Evolutionary conservation across 305 asterid genomes (phyloP), one percentile per base, ranked within the genome.

Genomic region (Rubia tinctorum): DNA sequence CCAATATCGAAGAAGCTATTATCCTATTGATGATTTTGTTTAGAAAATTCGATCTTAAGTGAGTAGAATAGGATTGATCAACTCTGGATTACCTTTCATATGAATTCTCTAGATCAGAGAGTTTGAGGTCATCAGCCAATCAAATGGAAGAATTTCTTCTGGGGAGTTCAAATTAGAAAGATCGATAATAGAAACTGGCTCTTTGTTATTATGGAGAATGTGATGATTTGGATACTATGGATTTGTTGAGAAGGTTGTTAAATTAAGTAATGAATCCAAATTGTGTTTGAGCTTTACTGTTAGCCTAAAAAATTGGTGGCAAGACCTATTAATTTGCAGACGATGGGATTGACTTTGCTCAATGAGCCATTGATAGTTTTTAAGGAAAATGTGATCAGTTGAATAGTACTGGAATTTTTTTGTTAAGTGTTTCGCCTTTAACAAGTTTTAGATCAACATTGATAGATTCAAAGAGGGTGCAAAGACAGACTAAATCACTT

Each of bases 121-220:
- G 96, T 30, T 83, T 89, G 27, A 78, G 69, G 79, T 86, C 91
- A 82, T 85, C 92, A 78, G 91, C 98, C 69, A 79, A 79, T 79
- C 96, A 92, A 85, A 78, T 90, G 25, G 98, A 92, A 73, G 99
- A 88, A 77, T 84, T 95, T 76, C 90, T 88, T 77, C 98, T 97
- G 40, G 87, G 87, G 82, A 72, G 82, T 78, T 76, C 90, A 49
- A 90, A 89, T 73, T 77, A 76, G 65, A 85, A 81, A 51, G 97
- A 87, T 74, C 83, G 81, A 84, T 88, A 84, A 78, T 88, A 87
- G 71, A 88, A 62, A 2, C 84, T 95, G 82, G 95, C 97, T 59
- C 91, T 95, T 73, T 90, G 99, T 76, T 87, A 90, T 79, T 81
- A 90, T 30, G 94, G 89, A 66, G 95, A 83, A 81, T 96, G 90